Evolutionary conservation across 768 basidiomycete genomes (phyloP).

Genomic region (Naganishia vishniacii): DNA sequence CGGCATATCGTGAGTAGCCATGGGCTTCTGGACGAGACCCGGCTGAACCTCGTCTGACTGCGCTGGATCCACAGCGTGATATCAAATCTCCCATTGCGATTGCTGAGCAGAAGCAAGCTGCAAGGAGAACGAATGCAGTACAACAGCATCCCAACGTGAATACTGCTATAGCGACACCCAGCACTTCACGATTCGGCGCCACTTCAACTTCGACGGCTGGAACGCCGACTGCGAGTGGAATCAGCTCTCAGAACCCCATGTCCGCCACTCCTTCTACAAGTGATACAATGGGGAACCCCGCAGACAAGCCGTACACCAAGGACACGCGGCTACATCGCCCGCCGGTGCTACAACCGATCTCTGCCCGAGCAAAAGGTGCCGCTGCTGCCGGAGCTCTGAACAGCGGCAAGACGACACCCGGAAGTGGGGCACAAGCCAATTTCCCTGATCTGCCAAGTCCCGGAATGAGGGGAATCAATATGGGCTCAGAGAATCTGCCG

Average conservation of each 20-base stretch:
- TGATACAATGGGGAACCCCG: constrained; percentile 34
- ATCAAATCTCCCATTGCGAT: constrained; percentile 95
- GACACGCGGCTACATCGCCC: constrained; percentile 46
- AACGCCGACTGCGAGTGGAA: background rate
- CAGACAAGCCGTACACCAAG: constrained; percentile 29
- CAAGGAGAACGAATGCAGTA: constrained; percentile 50
- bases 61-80: constrained; percentile 55
- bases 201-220: background rate
- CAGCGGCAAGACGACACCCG: constrained; percentile 26
- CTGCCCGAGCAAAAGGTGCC: constrained; percentile 32
- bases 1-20: constrained; percentile 44
- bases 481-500: constrained; percentile 34
- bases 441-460: constrained; percentile 48
- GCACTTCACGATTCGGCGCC: constrained; percentile 1
- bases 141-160: background rate
- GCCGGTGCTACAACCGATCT: constrained; percentile 46
- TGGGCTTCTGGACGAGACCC: background rate
- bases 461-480: constrained; percentile 32
- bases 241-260: background rate
- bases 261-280: background rate
- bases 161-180: background rate
- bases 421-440: constrained; percentile 33
- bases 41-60: too few relatives aligned
- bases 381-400: constrained; percentile 29
- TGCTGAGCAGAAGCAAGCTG: constrained; percentile 90